Evolutionary conservation across 2,329 filamentous ascomycete genomes (phyloP).

Genomic region (Sclerotinia sclerotiorum): DNA sequence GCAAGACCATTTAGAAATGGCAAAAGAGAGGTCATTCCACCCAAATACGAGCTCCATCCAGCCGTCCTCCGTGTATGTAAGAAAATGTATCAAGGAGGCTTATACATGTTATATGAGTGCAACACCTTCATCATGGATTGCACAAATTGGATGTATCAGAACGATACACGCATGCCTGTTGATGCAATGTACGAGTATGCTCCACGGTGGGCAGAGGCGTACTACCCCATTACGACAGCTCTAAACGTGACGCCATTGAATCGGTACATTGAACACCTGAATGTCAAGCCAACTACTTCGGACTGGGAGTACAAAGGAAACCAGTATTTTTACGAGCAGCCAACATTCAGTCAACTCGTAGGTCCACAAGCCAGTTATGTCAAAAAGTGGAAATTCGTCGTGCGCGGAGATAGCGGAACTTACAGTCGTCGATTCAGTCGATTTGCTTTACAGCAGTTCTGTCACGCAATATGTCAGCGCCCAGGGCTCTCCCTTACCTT

Average conservation of each 20-base stretch:
- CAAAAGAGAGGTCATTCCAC: background rate
- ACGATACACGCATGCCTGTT: background rate
- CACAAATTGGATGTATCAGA: constrained; percentile 7
- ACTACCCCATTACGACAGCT: background rate
- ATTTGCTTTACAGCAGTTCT: background rate
- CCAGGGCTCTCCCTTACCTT: background rate
- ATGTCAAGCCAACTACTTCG: background rate
- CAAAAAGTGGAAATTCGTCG: background rate
- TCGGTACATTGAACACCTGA: background rate
- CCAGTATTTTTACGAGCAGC: background rate
- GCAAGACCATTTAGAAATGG: background rate
- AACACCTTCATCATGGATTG: constrained; percentile 10
- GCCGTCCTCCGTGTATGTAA: background rate
- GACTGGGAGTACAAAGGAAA: background rate
- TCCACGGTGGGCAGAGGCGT: no score
- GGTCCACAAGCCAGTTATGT: background rate
- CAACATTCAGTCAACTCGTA: background rate
- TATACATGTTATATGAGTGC: background rate
- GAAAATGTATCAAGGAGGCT: background rate
- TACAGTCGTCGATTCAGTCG: background rate
- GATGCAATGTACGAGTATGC: no score
- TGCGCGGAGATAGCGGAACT: background rate
- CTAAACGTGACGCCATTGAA: background rate
- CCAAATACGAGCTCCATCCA: background rate
- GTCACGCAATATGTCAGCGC: background rate